Conservation (phyloP, 2,329 filamentous ascomycete species). For the Whalleya microplaca region DNA sequence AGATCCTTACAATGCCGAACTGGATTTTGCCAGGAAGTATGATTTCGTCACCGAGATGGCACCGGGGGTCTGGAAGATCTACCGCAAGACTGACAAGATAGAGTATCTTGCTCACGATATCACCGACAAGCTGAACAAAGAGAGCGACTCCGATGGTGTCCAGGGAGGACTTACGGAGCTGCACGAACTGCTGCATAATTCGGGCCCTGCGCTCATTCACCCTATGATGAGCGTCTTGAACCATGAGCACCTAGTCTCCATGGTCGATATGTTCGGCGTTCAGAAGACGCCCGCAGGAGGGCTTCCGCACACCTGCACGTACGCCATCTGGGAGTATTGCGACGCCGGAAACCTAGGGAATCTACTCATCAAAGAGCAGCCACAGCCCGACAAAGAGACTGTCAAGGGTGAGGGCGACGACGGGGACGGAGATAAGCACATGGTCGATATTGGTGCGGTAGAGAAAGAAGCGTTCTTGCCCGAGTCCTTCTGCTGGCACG, state of each 20-base stretch:
- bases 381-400: constrained; percentile 2
- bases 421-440: constrained; percentile 25
- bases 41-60: constrained; percentile 34
- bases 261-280: constrained; percentile 42
- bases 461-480: constrained; percentile 44
- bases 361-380: constrained; percentile 37
- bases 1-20: constrained; percentile 8
- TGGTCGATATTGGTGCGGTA: constrained; percentile 18
- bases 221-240: constrained; percentile 46
- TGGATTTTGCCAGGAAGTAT: constrained; percentile 22
- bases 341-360: constrained; percentile 53
- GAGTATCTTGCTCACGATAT: constrained; percentile 36
- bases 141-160: neutral
- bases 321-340: constrained; percentile 54
- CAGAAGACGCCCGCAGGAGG: constrained; percentile 25
- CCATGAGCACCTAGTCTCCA: constrained; percentile 53
- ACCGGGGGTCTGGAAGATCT: constrained; percentile 35
- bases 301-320: constrained; percentile 12
- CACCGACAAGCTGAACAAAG: constrained; percentile 24
- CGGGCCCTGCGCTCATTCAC: constrained; percentile 29
- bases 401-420: constrained; percentile 9
- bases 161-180: constrained; percentile 7
- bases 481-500: constrained; percentile 60
- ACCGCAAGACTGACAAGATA: constrained; percentile 29
- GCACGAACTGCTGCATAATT: constrained; percentile 20